Evolutionary conservation across 176 grass and related monocot genomes (phyloP), one percentile per base, ranked within the genome.

Genomic region (Triticum turgidum): DNA sequence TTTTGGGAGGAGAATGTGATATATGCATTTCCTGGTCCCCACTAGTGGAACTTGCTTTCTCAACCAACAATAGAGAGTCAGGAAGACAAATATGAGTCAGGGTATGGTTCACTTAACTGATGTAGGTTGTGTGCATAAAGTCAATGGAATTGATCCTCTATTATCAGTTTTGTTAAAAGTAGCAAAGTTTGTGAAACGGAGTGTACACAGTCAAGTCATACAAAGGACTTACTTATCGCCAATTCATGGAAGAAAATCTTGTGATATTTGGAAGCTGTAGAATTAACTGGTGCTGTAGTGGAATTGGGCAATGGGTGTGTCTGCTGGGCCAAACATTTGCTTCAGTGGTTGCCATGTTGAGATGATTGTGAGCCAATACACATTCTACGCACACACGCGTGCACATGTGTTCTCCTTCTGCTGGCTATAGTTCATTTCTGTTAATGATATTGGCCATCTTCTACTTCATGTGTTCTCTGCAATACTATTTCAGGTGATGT

Each of bases 401-500:
- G 56, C 67, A 41, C 66, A 73, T 5, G 11, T 44, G 14, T 86
- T 82, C 77, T 86, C 7, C 15, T 79, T 86, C 37, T 39, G 39
- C 7, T 69, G 74, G 21, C 37, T 47, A 41, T 76, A 37, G 73
- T 65, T 8, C 11, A 17, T 92, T 83, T 86, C 69, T 65, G 51
- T 67, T 49, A 77, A 56, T 61, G 73, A 58, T 37, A 63, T n/a
- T 24, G 25, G 7, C 13, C 13, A 30, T 38, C 37, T 59, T 35
- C 32, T 62, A 79, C 67, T 10, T 81, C 76, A 61, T 88, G 67
- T 75, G 62, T 86, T 87, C 79, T 65, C 54, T 86, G 67, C 11
- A 86, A 86, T 61, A 76, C 59, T 69, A 64, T 77, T 88, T 61
- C 83, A 98, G 91, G 93, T n/a, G 91, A 95, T 90, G 96, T 98